A percentile compares a stretch with the other conserved stretches of the same genome.
Evolutionary conservation across 179 eudicot species (phyloP).

Genomic region (Nepenthes alata): DNA sequence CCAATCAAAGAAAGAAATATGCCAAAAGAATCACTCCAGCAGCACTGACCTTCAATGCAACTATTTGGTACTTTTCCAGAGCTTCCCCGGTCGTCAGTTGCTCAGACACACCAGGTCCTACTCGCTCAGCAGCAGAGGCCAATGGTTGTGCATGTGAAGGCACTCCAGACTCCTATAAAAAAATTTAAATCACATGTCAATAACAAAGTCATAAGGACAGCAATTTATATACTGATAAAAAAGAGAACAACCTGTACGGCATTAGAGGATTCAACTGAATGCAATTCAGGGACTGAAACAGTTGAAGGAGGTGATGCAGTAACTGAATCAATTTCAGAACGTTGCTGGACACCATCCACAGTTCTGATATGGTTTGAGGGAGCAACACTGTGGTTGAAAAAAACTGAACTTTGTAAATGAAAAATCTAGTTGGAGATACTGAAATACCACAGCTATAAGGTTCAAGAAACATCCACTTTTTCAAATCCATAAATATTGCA

Average conservation of each 20-base stretch:
- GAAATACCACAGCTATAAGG: neutral
- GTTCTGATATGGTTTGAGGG: constrained; percentile 29
- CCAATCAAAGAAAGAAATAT: neutral
- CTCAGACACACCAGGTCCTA: constrained; percentile 37
- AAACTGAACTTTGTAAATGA: constrained; percentile 6
- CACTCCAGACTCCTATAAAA: constrained; percentile 44
- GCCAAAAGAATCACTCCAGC: neutral
- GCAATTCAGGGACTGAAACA: constrained; percentile 38
- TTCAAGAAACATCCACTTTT: neutral
- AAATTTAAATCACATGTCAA: constrained; percentile 11
- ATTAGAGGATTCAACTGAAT: constrained; percentile 33
- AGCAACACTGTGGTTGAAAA: constrained; percentile 33
- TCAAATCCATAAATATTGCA: neutral
- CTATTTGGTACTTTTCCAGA: constrained; percentile 67
- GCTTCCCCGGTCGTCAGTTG: constrained; percentile 79
- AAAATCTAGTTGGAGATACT: neutral
- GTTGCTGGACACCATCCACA: constrained; percentile 36
- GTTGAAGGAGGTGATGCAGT: constrained; percentile 32
- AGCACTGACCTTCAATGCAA: constrained; percentile 61
- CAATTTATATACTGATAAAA: neutral
- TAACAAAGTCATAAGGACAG: neutral
- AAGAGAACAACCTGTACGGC: constrained; percentile 30
- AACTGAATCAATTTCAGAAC: constrained; percentile 41
- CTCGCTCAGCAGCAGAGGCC: constrained; percentile 35
- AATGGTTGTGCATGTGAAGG: constrained; percentile 35